These are phyloP conservation scores for Starmerella gropengiesseri DNA, from an alignment of 805 yeast genomes.

Conservation along the genomic window DNA sequence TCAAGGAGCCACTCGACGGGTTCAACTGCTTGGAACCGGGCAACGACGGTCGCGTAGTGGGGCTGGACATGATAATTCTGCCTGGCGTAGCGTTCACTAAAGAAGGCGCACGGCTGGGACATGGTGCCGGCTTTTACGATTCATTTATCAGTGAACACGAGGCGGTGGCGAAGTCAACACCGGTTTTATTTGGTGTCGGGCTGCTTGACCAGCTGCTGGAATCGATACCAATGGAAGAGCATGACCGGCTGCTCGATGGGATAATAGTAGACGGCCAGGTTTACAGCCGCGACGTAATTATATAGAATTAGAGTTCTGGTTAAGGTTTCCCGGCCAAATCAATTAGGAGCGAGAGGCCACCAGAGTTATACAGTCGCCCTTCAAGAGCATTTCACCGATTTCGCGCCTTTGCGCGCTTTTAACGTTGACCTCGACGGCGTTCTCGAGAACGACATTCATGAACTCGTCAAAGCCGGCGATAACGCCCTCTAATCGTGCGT, in stretches of 20 bases:
- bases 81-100: constrained; percentile 78
- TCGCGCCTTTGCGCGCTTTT: constrained; percentile 39
- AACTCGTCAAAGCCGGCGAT: constrained; percentile 91
- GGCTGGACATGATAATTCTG: constrained; percentile 58
- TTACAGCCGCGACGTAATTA: constrained; percentile 9
- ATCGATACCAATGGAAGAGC: constrained; percentile 45
- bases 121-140: constrained; percentile 91
- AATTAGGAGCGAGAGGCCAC: constrained; percentile 33
- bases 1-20: constrained; percentile 53
- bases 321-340: not conserved
- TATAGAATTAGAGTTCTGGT: not conserved
- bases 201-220: constrained; percentile 51
- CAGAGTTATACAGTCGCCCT: constrained; percentile 88
- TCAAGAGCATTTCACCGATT: constrained; percentile 52
- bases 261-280: constrained; percentile 36
- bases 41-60: constrained; percentile 27
- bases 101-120: constrained; percentile 56
- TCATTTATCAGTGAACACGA: constrained; percentile 44
- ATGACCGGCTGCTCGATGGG: constrained; percentile 51
- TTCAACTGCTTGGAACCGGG: constrained; percentile 20
- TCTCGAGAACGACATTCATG: constrained; percentile 69
- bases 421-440: constrained; percentile 52
- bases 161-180: constrained; percentile 9
- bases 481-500: constrained; percentile 65
- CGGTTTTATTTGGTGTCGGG: constrained; percentile 47